phyloP scores from a whole-genome alignment of 2,329 filamentous ascomycete species.

The Trichoderma harzianum region DNA sequence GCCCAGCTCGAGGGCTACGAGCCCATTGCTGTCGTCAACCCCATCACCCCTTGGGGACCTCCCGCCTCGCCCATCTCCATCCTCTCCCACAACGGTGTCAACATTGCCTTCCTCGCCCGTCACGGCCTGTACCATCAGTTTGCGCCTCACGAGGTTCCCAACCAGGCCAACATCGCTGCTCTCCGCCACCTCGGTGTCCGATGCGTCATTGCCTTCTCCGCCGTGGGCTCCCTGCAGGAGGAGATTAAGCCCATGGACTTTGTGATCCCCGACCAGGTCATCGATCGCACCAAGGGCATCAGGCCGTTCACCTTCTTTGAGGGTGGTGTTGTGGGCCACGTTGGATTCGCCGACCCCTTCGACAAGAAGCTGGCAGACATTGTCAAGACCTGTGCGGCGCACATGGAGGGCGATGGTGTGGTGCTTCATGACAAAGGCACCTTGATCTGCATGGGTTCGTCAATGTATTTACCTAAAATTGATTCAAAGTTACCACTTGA shows the following conservation, averaged over 20 bases:
- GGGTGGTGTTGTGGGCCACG: slow-evolving; percentile 85
- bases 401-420: slow-evolving; percentile 79
- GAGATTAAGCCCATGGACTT: slow-evolving; percentile 95
- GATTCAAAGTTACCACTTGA: neutral
- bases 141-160: slow-evolving; percentile 91
- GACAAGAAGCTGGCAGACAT: slow-evolving; percentile 73
- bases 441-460: slow-evolving; percentile 84
- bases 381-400: slow-evolving; percentile 70
- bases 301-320: slow-evolving; percentile 96
- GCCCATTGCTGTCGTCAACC: slow-evolving; percentile 73
- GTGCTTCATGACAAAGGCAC: slow-evolving; percentile 80
- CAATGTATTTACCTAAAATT: neutral
- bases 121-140: slow-evolving; percentile 87
- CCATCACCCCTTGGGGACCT: slow-evolving; percentile 82
- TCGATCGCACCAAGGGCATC: slow-evolving; percentile 94
- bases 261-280: slow-evolving; percentile 91
- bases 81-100: slow-evolving; percentile 77
- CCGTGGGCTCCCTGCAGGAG: slow-evolving; percentile 88
- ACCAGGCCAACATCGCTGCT: slow-evolving; percentile 97
- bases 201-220: slow-evolving; percentile 89
- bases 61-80: slow-evolving; percentile 77
- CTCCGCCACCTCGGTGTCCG: slow-evolving; percentile 85
- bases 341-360: slow-evolving; percentile 95
- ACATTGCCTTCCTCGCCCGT: slow-evolving; percentile 89
- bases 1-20: slow-evolving; percentile 82